Evolutionary conservation across 768 basidiomycete genomes (phyloP), one percentile per base, ranked within the genome.

Genomic region (Galerina marginata): DNA sequence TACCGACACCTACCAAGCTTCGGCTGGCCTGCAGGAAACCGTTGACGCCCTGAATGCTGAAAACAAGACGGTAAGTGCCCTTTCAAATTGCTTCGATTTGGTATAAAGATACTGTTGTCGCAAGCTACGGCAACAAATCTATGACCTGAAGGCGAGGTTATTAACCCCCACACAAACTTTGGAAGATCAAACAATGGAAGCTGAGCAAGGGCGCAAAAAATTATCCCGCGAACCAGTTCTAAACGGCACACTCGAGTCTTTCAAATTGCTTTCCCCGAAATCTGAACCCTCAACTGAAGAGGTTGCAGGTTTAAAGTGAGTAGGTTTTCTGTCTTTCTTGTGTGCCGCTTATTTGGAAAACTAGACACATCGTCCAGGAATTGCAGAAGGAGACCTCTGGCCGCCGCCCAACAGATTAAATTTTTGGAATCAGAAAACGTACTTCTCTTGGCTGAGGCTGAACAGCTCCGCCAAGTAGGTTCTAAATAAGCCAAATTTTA

Each of bases 281-380:
- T 75, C 85, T 20, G 88, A 90, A 63, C 69, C 77, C 6, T 77
- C 81, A 44, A 69, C 72, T 2, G 89, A 92, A 57, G 93, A 95
- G 74, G 86, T 94, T 58, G 86, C 82, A 11, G 94, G 94, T 7
- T 83, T 96, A 42, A 95, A 95, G 92, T 93, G 71, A 25, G 81
- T 7, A 15, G 36, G 1, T 20, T 26, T 7, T 6, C 37, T 37
- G 15, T 37, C 11, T 42, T 12, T 33, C 45, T 12, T 15, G 43
- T 3, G 9, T 39, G 16, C 36, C 36, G 39, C 47, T 56, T n/a
- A 47, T 15, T 37, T 20, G 9, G n/a, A 25, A 42, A 9, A 54
- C 15, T 61, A 93, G 92, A 74, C 89, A 93, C 67, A 93, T 97
- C 67, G 86, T 97, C 20, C 90, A 93, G 69, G 91, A 95, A 66